phyloP scores from a whole-genome alignment of 768 basidiomycete species.

The Leccinum incarnatum region DNA sequence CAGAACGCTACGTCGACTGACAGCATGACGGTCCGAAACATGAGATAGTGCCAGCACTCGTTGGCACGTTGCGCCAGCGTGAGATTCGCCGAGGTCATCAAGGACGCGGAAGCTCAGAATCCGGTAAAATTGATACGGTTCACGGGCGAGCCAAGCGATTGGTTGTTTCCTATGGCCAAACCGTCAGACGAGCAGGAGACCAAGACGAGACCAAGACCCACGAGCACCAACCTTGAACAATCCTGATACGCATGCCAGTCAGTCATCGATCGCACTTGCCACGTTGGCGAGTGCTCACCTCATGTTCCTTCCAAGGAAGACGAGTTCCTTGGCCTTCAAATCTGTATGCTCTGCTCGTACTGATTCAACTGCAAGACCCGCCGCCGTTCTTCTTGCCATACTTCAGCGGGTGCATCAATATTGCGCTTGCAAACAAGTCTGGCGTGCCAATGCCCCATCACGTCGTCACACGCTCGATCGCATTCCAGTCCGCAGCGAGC shows the following conservation, averaged over 20 bases:
- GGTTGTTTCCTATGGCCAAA: conserved; percentile 60
- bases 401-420: no score
- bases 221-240: conserved; percentile 36
- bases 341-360: conserved; percentile 64
- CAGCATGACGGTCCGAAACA: no score
- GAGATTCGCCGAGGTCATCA: conserved; percentile 40
- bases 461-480: no score
- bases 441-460: no score
- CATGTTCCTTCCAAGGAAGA: conserved; percentile 78
- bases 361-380: no score
- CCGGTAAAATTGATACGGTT: conserved; percentile 91
- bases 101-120: conserved; percentile 67
- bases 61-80: no score
- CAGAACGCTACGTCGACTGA: no score
- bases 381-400: no score
- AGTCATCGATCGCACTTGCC: not conserved
- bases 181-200: not conserved
- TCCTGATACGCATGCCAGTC: conserved; percentile 8
- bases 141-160: conserved; percentile 79
- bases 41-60: no score
- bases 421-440: conserved; percentile 45
- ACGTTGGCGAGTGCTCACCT: conserved; percentile 36
- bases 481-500: no score
- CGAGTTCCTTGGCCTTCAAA: conserved; percentile 64
- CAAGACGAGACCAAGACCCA: no score